phyloP scores from a whole-genome alignment of 169 alveolate species.

The Plasmodium chabaudi region DNA sequence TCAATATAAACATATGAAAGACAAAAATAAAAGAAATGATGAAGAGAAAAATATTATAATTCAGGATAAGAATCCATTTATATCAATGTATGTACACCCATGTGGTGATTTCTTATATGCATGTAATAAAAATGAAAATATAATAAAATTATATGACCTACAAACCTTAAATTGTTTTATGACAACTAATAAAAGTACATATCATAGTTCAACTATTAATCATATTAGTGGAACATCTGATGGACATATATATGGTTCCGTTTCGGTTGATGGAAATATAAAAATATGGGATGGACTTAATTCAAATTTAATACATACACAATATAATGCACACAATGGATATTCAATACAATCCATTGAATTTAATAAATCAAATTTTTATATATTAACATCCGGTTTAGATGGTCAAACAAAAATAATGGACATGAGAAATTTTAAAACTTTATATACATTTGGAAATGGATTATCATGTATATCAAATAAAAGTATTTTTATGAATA shows the following conservation, averaged over 20 bases:
- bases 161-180: conserved; percentile 79
- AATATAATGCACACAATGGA: conserved; percentile 77
- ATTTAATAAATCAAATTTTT: conserved; percentile 76
- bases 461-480: conserved; percentile 60
- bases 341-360: conserved; percentile 78
- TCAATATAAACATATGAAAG: neutral
- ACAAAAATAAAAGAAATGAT: conserved; percentile 41
- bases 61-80: conserved; percentile 57
- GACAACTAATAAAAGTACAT: conserved; percentile 4
- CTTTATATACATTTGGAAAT: conserved; percentile 59
- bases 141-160: conserved; percentile 81
- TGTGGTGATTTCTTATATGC: conserved; percentile 86
- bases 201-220: conserved; percentile 47
- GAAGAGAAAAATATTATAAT: conserved; percentile 16
- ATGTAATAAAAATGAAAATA: conserved; percentile 80
- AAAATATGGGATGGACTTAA: conserved; percentile 84
- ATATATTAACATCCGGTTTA: conserved; percentile 81
- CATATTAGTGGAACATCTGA: conserved; percentile 58
- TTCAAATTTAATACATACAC: conserved; percentile 76
- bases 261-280: conserved; percentile 34
- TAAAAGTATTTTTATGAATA: conserved; percentile 65
- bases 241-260: conserved; percentile 42
- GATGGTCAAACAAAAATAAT: conserved; percentile 83
- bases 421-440: conserved; percentile 79
- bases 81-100: conserved; percentile 82